Base-by-base conservation (phyloP, 148 eudicot genomes). In the Salicornia ramosissima region DNA sequence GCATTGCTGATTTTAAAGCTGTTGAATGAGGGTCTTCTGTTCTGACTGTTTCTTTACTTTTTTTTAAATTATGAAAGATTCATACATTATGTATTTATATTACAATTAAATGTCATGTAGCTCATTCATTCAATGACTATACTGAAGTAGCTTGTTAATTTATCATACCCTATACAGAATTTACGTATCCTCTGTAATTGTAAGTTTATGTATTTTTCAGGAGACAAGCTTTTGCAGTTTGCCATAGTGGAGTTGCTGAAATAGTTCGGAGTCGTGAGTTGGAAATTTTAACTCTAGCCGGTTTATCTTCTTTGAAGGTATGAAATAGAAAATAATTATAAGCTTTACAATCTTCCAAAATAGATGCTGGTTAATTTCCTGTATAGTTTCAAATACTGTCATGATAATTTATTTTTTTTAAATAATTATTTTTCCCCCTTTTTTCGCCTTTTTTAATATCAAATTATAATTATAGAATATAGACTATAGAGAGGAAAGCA, bases 201-300 rank as follows among this genome's bases (percentile, higher is more conserved):
- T 6, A 42, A 8, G 12, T 14, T 50, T 39, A 24, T 52, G 13
- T 34, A 25, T 64, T 80, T 25, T 75, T 51, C 88, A 94, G 98
- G 86, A 82, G 85, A 71, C 81, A 75, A 72, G 97, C 90, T 68
- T 88, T 82, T 79, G 96, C 83, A n/a, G 86, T 82, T 55, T 87
- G 96, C 77, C 86, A 64, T 51, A 83, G 84, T 57, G 83, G 70
- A 70, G 82, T 82, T 45, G 82, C 80, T 22, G 74, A 85, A 19
- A 53, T 79, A 59, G 69, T 89, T 18, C 72, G 26, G 53, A 60
- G 78, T 74, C 92, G 67, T 64, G 87, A 84, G 70, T 68, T 84
- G 50, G 98, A 90, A 78, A 87, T 94, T 59, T 56, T 78, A 29
- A 88, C 98, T 61, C 96, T 90, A 57, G 96, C 96, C 49, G 70